phyloP scores from a whole-genome alignment of 2,329 filamentous ascomycete genomes.

The Dactylellina haptotyla region DNA sequence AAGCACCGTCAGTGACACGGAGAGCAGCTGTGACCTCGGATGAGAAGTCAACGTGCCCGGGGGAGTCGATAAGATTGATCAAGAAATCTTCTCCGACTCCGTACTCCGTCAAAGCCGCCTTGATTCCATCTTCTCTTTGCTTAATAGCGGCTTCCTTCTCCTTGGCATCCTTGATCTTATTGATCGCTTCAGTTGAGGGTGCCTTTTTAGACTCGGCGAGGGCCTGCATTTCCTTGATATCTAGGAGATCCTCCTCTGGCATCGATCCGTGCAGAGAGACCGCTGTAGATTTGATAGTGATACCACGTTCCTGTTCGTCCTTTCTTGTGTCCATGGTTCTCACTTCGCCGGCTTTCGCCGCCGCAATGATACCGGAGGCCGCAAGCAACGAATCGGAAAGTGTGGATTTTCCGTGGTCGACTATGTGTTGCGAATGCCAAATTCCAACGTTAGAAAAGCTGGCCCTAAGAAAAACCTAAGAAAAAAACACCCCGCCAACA shows the following conservation, averaged over 20 bases:
- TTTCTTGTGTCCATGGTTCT: conserved; percentile 96
- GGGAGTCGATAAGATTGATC: conserved; percentile 99
- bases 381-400: conserved; percentile 99
- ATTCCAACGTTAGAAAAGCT: conserved; percentile 28
- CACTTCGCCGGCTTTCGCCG: conserved; percentile 93
- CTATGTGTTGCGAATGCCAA: conserved; percentile 60
- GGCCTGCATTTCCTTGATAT: conserved; percentile 91
- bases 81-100: conserved; percentile 97
- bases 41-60: conserved; percentile 99
- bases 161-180: no score
- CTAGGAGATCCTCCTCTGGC: conserved; percentile 86
- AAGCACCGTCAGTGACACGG: conserved; percentile 99
- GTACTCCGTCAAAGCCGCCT: no score
- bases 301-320: conserved; percentile 99
- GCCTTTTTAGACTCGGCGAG: no score
- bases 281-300: conserved; percentile 99
- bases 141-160: no score
- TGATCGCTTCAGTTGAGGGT: no score
- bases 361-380: conserved; percentile 99
- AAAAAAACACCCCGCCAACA: conserved; percentile 32
- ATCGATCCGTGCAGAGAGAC: conserved; percentile 96
- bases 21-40: conserved; percentile 99
- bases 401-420: conserved; percentile 99
- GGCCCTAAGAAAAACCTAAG: not conserved
- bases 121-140: no score